Conservation (phyloP, 73 alveolate genomes). For the Paramecium octaurelia region DNA sequence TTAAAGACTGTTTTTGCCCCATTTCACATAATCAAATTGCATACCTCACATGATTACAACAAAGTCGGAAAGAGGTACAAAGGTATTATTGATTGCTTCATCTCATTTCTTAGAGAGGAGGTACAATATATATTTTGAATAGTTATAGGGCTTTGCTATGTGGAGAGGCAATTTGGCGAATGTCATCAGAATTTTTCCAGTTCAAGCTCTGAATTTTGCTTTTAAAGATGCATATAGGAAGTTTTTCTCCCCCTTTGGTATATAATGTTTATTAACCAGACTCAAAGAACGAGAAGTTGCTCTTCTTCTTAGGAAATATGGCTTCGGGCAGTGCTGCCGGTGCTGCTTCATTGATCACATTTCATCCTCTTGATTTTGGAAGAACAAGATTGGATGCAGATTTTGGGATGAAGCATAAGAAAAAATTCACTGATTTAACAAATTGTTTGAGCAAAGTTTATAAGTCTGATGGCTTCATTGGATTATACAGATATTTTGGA, state of each 20-base stretch:
- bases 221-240: constrained; percentile 85
- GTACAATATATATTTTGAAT: neutral
- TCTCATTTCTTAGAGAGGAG: constrained; percentile 64
- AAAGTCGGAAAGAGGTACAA: constrained; percentile 83
- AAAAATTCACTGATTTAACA: constrained; percentile 84
- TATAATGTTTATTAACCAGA: neutral
- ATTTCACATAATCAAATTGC: constrained; percentile 91
- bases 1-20: constrained; percentile 94
- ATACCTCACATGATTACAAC: constrained; percentile 79
- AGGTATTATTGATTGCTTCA: constrained; percentile 80
- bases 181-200: constrained; percentile 84
- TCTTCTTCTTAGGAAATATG: constrained; percentile 84
- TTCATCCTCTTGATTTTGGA: constrained; percentile 91
- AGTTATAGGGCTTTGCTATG: constrained; percentile 80
- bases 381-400: constrained; percentile 95
- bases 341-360: constrained; percentile 78
- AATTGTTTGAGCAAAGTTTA: constrained; percentile 78
- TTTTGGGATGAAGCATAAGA: constrained; percentile 75
- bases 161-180: constrained; percentile 99
- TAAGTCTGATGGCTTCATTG: constrained; percentile 82
- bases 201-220: constrained; percentile 92
- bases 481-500: constrained; percentile 92
- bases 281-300: constrained; percentile 74
- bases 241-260: constrained; percentile 70
- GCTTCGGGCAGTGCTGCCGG: constrained; percentile 95